Conservation (phyloP, 2,329 filamentous ascomycete genomes). For the Stenocarpella maydis region DNA sequence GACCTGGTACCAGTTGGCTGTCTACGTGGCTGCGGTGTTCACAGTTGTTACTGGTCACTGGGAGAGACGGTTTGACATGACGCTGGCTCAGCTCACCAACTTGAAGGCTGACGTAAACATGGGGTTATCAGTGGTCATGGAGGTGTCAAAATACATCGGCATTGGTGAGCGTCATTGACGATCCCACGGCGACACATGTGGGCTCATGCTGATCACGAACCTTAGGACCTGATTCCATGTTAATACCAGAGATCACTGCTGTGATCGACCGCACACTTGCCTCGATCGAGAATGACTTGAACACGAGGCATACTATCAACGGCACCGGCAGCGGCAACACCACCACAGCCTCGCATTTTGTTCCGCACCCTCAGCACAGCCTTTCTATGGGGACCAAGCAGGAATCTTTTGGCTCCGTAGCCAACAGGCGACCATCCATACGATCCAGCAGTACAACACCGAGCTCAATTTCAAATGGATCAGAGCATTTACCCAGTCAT, state of each 20-base stretch:
- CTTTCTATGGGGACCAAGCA: slow-evolving; percentile 10
- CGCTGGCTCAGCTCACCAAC: slow-evolving; percentile 63
- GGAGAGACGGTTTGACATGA: slow-evolving; percentile 69
- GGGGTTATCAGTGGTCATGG: slow-evolving; percentile 74
- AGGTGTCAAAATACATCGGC: slow-evolving; percentile 72
- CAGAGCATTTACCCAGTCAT: slow-evolving; percentile 22
- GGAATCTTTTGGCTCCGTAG: slow-evolving; percentile 13
- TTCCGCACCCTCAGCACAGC: slow-evolving; percentile 20
- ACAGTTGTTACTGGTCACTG: slow-evolving; percentile 75
- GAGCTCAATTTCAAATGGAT: neutral
- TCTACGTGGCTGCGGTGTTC: slow-evolving; percentile 78
- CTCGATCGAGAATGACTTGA: slow-evolving; percentile 62
- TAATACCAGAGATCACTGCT: slow-evolving; percentile 54
- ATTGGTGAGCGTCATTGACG: slow-evolving; percentile 62
- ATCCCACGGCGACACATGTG: neutral
- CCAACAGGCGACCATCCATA: neutral
- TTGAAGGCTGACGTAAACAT: slow-evolving; percentile 73
- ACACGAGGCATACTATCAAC: slow-evolving; percentile 42
- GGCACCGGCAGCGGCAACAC: slow-evolving; percentile 16
- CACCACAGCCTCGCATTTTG: slow-evolving; percentile 18
- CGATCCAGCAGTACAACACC: slow-evolving; percentile 27
- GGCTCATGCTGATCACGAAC: neutral
- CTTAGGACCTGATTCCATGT: slow-evolving; percentile 53
- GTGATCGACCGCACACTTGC: slow-evolving; percentile 61
- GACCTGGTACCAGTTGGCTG: slow-evolving; percentile 78